Evolutionary conservation across 2,329 filamentous ascomycete genomes (phyloP), one percentile per base, ranked within the genome.

Genomic region (Arthrobotrys megalospora): DNA sequence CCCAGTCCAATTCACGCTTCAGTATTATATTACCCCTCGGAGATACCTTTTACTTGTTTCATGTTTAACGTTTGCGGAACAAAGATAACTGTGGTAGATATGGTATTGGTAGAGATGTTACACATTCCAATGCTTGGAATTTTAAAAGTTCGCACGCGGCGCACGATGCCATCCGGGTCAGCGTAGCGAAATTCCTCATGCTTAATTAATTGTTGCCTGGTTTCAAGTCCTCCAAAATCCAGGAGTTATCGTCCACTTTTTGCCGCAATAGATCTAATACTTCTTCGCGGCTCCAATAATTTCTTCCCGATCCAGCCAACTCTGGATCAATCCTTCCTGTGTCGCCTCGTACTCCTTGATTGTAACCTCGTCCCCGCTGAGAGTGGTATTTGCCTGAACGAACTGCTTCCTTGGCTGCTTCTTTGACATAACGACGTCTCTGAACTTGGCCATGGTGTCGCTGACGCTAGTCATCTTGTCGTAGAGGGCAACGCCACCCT

Each of bases 311-410:
- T 86, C 85, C 8, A 80, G 82, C 83, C 84, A 89, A 79, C 86
- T 88, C 82, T 86, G 83, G 32, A 89, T 86, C 83, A 90, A 85
- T 0, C 89, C 89, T 81, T 86, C 84, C 0, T 85, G 80, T n/a
- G 85, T 89, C 2, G 88, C 83, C 65, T 88, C 87, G 80, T 91
- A 90, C 84, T 90, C 89, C 81, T 84, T 87, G 81, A 90, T 81
- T n/a, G 82, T 82, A 19, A 88, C 86, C 62, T 83, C 80, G 10
- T 84, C 85, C 0, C 79, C 84, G 0, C 82, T 80, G 0, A 86
- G 47, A 68, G 85, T 85, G 0, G 89, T 91, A 81, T 91, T 91
- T 0, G 88, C 88, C 82, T 91, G 89, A 45, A 90, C 89, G 83
- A 90, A 91, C n/a, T 89, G 86, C 82, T 89, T 87, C 38, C 88